Percentiles rank a stretch among this genome's conserved stretches.
Conservation (phyloP, 306 rosid genomes). For the Pterocarpus santalinus region DNA sequence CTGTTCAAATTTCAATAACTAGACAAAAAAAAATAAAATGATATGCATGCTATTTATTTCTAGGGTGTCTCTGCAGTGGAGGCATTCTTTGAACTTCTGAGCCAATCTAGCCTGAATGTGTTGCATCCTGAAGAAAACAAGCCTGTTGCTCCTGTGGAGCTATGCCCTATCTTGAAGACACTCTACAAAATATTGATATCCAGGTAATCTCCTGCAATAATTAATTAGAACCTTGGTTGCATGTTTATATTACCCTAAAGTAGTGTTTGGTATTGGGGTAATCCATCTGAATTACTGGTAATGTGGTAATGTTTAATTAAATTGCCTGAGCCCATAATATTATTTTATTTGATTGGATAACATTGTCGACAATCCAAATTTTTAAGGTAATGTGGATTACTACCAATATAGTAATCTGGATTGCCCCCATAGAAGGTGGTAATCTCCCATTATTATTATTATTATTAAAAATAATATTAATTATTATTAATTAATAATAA, state of each 20-base stretch:
- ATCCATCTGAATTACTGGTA: too few relatives aligned
- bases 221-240: not conserved
- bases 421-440: too few relatives aligned
- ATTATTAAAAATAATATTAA: too few relatives aligned
- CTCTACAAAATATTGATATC: conserved; percentile 80
- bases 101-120: conserved; percentile 88
- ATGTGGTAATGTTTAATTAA: too few relatives aligned
- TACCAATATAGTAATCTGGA: too few relatives aligned
- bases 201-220: conserved; percentile 58
- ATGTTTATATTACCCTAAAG: not conserved
- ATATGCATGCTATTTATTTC: conserved; percentile 30
- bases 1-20: conserved; percentile 19
- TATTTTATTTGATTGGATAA: too few relatives aligned
- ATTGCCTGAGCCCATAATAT: too few relatives aligned
- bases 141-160: conserved; percentile 91
- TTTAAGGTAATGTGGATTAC: too few relatives aligned
- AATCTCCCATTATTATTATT: too few relatives aligned
- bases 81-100: conserved; percentile 84
- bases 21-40: not conserved
- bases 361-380: too few relatives aligned
- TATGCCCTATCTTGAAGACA: conserved; percentile 93
- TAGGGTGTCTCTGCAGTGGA: conserved; percentile 94
- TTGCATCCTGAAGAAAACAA: conserved; percentile 89
- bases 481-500: too few relatives aligned
- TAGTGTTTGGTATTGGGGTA: too few relatives aligned